Evolutionary conservation across 1,284 basidiomycete species (phyloP), one percentile per base, ranked within the genome.

Genomic region (Naganishia liquefaciens): DNA sequence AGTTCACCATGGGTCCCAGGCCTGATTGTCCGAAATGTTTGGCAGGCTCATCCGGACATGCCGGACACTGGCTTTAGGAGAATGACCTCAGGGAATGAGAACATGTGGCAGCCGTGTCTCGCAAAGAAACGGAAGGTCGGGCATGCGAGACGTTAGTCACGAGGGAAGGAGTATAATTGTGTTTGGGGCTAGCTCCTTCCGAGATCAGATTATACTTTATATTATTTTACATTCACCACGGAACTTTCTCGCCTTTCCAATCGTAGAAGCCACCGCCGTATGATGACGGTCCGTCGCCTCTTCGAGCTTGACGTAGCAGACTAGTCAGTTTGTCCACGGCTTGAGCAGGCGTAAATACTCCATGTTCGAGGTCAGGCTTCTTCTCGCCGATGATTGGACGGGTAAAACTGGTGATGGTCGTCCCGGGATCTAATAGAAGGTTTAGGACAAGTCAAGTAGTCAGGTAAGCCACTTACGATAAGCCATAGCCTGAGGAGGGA

Each of bases 251-350:
- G 23, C 87, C 87, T 51, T 82, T 83, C 84, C 86, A 89, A 73
- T 89, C 88, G 82, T 85, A 87, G 54, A 89, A 80, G 57, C 80
- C 82, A 0, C 88, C 88, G 53, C 87, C 82, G 69, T 85, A 84
- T 2, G 80, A 78, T 43, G n/a, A 11, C 5, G 76, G 74, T 7
- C 60, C 68, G 25, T 68, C 68, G 15, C 51, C 46, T 5, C 71
- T 54, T 39, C 62, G 64, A 0, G 73, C 69, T 73, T 68, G 79
- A 43, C 76, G 77, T 50, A 90, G 83, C 11, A 89, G 83, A 23
- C 82, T 75, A 3, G 83, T 79, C 55, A 91, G 72, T 67, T 82
- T 84, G 62, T 80, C 77, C 0, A 88, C 85, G 0, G 87, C 84
- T 53, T 85, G 81, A 39, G 84, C 83, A 0, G 88, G 83, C 68